phyloP scores from a whole-genome alignment of 2,329 filamentous ascomycete genomes.

The Coniochaeta sp. region DNA sequence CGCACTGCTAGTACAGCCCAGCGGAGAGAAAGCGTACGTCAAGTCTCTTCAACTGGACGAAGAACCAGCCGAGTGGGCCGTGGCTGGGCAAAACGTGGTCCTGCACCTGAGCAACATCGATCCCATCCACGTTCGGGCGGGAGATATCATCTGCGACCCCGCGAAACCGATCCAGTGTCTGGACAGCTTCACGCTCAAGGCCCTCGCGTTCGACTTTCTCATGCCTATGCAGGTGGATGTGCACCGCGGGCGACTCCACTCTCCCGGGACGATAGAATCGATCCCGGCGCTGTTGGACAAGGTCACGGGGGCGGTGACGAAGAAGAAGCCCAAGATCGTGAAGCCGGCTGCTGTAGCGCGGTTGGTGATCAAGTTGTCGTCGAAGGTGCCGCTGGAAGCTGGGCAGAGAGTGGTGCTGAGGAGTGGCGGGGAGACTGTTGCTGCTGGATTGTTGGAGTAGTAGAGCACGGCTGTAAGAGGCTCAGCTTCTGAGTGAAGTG shows the following conservation, averaged over 20 bases:
- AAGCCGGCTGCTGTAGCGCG: constrained; percentile 72
- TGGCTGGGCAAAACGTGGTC: constrained; percentile 81
- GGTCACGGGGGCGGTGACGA: constrained; percentile 62
- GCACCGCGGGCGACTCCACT: constrained; percentile 76
- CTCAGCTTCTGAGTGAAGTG: neutral
- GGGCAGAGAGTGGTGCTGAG: constrained; percentile 76
- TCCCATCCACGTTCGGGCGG: constrained; percentile 69
- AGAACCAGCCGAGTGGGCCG: constrained; percentile 74
- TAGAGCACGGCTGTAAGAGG: constrained; percentile 23
- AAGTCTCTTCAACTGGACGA: constrained; percentile 75
- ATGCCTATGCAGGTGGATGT: constrained; percentile 87
- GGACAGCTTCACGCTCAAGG: constrained; percentile 71
- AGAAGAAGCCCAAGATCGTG: constrained; percentile 80
- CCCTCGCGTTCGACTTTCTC: constrained; percentile 82
- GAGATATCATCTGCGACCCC: constrained; percentile 77
- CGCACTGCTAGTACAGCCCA: constrained; percentile 69
- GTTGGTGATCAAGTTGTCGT: constrained; percentile 65
- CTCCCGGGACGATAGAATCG: constrained; percentile 63
- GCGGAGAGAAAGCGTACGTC: constrained; percentile 70
- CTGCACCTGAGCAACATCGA: constrained; percentile 85
- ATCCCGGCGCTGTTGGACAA: constrained; percentile 74
- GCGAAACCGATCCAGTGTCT: constrained; percentile 61
- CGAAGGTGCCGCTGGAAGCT: constrained; percentile 70
- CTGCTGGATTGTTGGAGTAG: constrained; percentile 74
- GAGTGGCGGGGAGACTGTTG: constrained; percentile 74